Evolutionary conservation across 805 yeast species (phyloP).

Genomic region (Pichia membranifaciens): DNA sequence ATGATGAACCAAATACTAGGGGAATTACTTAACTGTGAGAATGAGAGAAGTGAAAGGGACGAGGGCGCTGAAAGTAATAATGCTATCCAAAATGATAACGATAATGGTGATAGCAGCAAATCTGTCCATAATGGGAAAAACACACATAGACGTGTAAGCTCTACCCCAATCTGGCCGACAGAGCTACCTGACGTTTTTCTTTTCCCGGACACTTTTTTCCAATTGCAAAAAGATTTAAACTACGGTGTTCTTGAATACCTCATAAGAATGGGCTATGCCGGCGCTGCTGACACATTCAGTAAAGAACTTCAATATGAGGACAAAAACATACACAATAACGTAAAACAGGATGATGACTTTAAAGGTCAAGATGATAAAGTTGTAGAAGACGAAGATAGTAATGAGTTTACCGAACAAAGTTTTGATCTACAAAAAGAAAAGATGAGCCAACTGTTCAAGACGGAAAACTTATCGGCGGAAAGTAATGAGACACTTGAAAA

Average conservation of each 20-base stretch:
- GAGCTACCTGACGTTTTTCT: conserved; percentile 14
- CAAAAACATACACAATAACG: conserved; percentile 51
- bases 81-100: neutral
- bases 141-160: neutral
- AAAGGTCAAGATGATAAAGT: conserved; percentile 36
- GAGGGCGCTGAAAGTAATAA: neutral
- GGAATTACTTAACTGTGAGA: neutral
- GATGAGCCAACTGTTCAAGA: conserved; percentile 6
- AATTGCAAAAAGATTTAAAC: conserved; percentile 9
- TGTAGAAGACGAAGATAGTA: neutral
- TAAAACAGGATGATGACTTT: conserved; percentile 22
- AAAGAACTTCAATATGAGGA: conserved; percentile 51
- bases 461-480: neutral
- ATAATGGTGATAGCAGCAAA: neutral
- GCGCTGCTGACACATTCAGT: conserved; percentile 8
- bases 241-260: conserved; percentile 9
- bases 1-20: conserved; percentile 2
- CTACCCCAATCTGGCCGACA: conserved; percentile 10
- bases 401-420: neutral
- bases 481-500: neutral
- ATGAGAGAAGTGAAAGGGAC: neutral
- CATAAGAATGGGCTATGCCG: conserved; percentile 12
- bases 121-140: too few species aligned
- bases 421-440: conserved; percentile 1
- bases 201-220: conserved; percentile 11